Evolutionary conservation across 2,329 filamentous ascomycete species (phyloP).

Genomic region (Fusarium sp.): DNA sequence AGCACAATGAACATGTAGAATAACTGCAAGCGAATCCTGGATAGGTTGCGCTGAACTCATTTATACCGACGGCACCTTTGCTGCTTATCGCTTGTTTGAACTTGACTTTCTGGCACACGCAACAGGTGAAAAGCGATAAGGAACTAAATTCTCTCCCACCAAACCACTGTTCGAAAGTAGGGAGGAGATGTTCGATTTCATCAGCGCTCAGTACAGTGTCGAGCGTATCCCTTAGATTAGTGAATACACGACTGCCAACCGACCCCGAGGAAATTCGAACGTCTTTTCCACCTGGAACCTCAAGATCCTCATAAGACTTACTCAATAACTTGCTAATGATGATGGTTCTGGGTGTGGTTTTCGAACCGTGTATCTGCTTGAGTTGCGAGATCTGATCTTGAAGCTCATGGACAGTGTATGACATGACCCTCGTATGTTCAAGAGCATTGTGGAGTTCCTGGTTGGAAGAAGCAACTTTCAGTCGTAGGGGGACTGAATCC

Average conservation of each 20-base stretch:
- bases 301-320: background rate
- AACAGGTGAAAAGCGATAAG: conserved; percentile 2
- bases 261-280: background rate
- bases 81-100: background rate
- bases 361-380: background rate
- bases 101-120: background rate
- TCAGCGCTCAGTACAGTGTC: background rate
- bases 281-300: background rate
- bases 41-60: background rate
- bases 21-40: background rate
- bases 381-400: conserved; percentile 1
- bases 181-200: background rate
- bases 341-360: background rate
- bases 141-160: background rate
- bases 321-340: background rate
- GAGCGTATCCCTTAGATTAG: background rate
- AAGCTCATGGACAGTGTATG: conserved; percentile 3
- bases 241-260: background rate
- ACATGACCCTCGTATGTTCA: background rate
- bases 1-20: background rate
- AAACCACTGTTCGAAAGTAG: conserved; percentile 9
- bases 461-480: background rate
- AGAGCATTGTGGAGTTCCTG: background rate
- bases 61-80: background rate
- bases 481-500: background rate